Conservation (phyloP, 176 grass and related monocot species). For the Eragrostis nindensis region DNA sequence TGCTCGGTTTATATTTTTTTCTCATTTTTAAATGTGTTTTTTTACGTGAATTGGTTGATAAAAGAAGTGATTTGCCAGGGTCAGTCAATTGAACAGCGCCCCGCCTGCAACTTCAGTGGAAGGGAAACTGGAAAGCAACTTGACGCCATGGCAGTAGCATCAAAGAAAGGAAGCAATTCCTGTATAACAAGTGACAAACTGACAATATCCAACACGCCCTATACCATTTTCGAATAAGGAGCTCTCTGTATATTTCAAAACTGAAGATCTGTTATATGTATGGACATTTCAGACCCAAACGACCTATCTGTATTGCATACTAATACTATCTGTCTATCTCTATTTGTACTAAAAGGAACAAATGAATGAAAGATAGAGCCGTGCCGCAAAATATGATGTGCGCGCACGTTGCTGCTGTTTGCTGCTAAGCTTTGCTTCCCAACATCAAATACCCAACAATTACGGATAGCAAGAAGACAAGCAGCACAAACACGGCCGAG, state of each 20-base stretch:
- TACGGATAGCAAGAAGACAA: constrained; percentile 50
- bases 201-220: neutral
- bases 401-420: neutral
- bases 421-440: constrained; percentile 38
- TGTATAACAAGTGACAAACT: too few species aligned
- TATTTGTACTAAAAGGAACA: constrained; percentile 5
- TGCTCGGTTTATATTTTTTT: too few species aligned
- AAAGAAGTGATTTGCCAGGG: too few species aligned
- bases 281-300: constrained; percentile 4
- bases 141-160: too few species aligned
- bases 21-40: too few species aligned
- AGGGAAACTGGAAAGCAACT: too few species aligned
- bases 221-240: neutral
- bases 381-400: constrained; percentile 9
- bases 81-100: too few species aligned
- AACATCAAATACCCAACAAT: constrained; percentile 59
- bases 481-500: constrained; percentile 46
- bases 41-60: too few species aligned
- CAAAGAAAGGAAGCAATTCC: too few species aligned
- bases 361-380: neutral
- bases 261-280: constrained; percentile 19
- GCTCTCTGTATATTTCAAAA: constrained; percentile 16
- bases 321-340: neutral
- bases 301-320: constrained; percentile 14
- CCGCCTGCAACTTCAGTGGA: too few species aligned